Base-by-base conservation (phyloP, 2,329 filamentous ascomycete genomes). In the Penicillium sp. region DNA sequence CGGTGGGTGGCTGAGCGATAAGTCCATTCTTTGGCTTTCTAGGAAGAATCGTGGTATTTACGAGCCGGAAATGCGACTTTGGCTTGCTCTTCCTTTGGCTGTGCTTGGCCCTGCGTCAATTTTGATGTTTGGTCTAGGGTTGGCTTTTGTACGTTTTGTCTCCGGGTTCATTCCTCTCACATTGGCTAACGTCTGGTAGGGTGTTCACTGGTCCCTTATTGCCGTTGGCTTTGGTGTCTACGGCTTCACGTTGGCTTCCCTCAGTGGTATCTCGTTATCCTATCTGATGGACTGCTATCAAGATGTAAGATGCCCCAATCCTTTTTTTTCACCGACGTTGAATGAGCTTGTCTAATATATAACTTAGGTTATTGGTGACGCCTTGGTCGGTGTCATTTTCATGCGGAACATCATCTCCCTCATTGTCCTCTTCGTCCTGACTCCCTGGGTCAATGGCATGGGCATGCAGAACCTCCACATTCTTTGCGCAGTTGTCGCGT, bases 61-160 rank as follows among this genome's bases (percentile, higher is more conserved):
- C 43, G 74, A 78, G 31, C 76, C 75, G 0, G 75, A 78, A 50
- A 74, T 74, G 63, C 67, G 74, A 10, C 63, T 78, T 7, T 74
- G 69, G 69, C 53, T 64, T 25, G 54, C 57, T 10, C 35, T 60
- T 6, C 53, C 57, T n/a, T 14, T 48, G 28, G 56, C 74, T 31
- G 60, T 69, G 51, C 50, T 72, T 36, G 59, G 58, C 28, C 60
- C 72, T 41, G 53, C 67, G 31, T 61, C 72, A 31, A 47, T 75
- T 43, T 62, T 77, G 39, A 61, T 74, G 63, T 78, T 73, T 53
- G 76, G 74, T 0, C 46, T 70, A 25, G 66, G 63, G 0, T 51
- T 71, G 40, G 59, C 62, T 24, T 60, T 72, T 50, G 59, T 62
- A 47, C 46, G 46, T 13, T 40, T 1, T 13, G 5, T 16, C 24